Percentiles rank a stretch among this genome's conserved stretches.
phyloP scores from a whole-genome alignment of 805 yeast species.

The Suhomyces sp. region DNA sequence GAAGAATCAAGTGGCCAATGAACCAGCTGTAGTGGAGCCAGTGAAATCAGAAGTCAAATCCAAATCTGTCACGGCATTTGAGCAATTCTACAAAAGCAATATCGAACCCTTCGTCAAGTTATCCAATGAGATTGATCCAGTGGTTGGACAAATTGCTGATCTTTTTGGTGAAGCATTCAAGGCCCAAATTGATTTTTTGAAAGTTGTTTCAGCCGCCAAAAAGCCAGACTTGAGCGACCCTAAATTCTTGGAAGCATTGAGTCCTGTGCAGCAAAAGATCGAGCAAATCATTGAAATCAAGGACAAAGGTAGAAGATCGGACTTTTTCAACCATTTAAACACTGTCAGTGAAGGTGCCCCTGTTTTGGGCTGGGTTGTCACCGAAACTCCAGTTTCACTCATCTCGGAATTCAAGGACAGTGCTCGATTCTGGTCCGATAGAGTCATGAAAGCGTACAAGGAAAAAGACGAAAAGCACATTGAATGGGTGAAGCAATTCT shows the following conservation, averaged over 20 bases:
- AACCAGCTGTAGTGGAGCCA: background rate
- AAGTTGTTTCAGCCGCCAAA: constrained; percentile 55
- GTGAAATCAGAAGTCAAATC: constrained; percentile 25
- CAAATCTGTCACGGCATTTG: constrained; percentile 51
- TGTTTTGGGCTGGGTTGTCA: constrained; percentile 86
- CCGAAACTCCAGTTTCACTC: constrained; percentile 68
- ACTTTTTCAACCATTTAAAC: constrained; percentile 66
- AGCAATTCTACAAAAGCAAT: constrained; percentile 47
- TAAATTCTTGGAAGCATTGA: constrained; percentile 51
- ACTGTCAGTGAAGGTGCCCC: constrained; percentile 88
- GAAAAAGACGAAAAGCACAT: constrained; percentile 66
- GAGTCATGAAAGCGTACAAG: constrained; percentile 80
- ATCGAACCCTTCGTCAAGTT: constrained; percentile 58
- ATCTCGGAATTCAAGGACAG: constrained; percentile 85
- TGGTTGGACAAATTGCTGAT: constrained; percentile 55
- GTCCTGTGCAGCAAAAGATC: constrained; percentile 66
- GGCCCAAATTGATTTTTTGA: constrained; percentile 57
- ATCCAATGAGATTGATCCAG: constrained; percentile 54
- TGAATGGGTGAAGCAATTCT: constrained; percentile 76
- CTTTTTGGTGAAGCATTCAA: constrained; percentile 52
- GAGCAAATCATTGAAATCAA: constrained; percentile 59
- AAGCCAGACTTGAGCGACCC: constrained; percentile 63
- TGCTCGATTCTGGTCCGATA: constrained; percentile 91
- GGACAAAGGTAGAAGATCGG: constrained; percentile 70
- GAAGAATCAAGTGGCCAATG: background rate